Conservation (phyloP, 495 filamentous ascomycete species). For the Chaetomium cochliodes region DNA sequence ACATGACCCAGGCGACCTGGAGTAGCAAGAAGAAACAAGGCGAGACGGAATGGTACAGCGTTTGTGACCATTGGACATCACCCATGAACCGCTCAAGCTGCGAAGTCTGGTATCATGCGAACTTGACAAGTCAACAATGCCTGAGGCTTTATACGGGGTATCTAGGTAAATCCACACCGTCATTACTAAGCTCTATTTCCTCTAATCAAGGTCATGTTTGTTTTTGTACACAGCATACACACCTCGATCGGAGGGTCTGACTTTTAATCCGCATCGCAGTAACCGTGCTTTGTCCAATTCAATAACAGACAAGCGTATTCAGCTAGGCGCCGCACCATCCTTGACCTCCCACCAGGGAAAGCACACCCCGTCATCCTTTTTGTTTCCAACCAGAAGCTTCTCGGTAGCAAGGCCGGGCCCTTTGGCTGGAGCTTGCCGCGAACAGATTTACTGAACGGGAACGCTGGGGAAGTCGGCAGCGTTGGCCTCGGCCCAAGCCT, state of each 20-base stretch:
- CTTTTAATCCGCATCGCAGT: neutral
- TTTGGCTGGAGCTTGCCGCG: neutral
- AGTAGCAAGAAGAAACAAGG: too few species aligned
- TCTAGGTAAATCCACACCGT: neutral
- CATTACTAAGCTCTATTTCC: neutral
- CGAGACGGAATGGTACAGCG: neutral
- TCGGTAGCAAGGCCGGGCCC: neutral
- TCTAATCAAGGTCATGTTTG: neutral
- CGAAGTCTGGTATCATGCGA: neutral
- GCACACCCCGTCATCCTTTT: neutral
- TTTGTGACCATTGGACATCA: too few species aligned
- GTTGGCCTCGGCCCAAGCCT: constrained; percentile 47
- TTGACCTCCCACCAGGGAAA: neutral
- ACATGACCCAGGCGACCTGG: too few species aligned
- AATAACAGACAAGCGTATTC: neutral
- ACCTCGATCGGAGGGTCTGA: neutral
- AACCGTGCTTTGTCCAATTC: neutral
- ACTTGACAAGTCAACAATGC: neutral
- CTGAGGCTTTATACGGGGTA: neutral
- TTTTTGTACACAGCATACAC: neutral
- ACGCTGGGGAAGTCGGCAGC: constrained; percentile 45
- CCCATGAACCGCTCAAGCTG: neutral
- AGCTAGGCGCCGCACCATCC: neutral
- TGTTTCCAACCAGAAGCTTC: neutral
- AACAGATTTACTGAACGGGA: constrained; percentile 34